Percentiles rank a stretch among this genome's conserved stretches.
These are phyloP conservation scores for Basipetospora sp. DNA, from an alignment of 2,329 filamentous ascomycete genomes.

Conservation along the genomic window DNA sequence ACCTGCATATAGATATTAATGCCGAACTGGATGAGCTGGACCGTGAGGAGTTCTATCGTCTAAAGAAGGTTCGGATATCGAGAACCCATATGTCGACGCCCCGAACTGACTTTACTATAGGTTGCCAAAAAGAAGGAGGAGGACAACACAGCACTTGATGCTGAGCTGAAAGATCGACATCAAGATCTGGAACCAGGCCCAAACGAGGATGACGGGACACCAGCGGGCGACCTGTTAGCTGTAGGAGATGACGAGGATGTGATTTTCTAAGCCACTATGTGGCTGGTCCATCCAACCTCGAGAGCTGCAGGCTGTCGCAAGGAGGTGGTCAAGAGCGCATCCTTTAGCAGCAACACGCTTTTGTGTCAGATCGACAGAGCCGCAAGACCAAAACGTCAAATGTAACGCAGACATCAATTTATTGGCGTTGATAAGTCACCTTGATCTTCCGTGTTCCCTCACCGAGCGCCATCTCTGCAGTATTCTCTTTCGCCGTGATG, in stretches of 20 bases:
- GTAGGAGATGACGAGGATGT: constrained; percentile 70
- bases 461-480: constrained; percentile 66
- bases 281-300: neutral
- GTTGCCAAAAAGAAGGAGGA: constrained; percentile 73
- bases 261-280: constrained; percentile 47
- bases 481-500: constrained; percentile 86
- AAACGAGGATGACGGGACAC: constrained; percentile 19
- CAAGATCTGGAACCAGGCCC: too few species aligned
- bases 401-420: constrained; percentile 14
- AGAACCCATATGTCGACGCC: neutral
- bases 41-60: constrained; percentile 89
- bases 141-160: constrained; percentile 57
- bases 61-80: constrained; percentile 55
- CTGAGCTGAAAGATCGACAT: constrained; percentile 49
- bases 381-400: too few species aligned
- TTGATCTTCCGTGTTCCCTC: constrained; percentile 56
- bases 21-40: constrained; percentile 95
- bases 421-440: constrained; percentile 92
- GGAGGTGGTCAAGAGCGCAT: too few species aligned
- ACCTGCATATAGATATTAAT: constrained; percentile 62
- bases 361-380: too few species aligned
- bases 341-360: too few species aligned
- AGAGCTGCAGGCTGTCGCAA: too few species aligned
- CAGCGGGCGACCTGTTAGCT: constrained; percentile 50
- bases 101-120: too few species aligned